Percentiles rank a stretch among this genome's conserved stretches.
Evolutionary conservation across 225 moss, liverwort and hornwort genomes (phyloP).

Genomic region (Sphagnum tenellum): DNA sequence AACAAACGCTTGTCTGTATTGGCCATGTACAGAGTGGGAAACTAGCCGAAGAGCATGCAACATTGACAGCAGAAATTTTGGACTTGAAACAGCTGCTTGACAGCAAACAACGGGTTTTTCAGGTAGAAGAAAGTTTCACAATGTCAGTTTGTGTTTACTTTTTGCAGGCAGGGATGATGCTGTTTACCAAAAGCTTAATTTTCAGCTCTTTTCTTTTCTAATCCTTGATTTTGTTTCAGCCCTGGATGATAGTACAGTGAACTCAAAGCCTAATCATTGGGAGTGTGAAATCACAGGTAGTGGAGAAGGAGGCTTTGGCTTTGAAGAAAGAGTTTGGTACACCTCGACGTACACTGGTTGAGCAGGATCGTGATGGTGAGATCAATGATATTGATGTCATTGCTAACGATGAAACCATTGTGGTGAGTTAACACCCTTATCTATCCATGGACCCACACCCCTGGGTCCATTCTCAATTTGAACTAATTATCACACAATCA

Average conservation of each 20-base stretch:
- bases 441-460: too few species aligned
- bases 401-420: conserved; percentile 85
- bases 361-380: conserved; percentile 80
- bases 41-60: conserved; percentile 61
- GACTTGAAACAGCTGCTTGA: conserved; percentile 67
- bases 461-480: too few species aligned
- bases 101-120: conserved; percentile 73
- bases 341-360: conserved; percentile 69
- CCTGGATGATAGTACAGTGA: too few species aligned
- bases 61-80: conserved; percentile 49
- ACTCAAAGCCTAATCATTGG: too few species aligned
- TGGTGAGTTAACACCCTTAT: conserved; percentile 35
- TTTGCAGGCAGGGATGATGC: too few species aligned
- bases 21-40: conserved; percentile 60
- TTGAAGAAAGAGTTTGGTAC: conserved; percentile 82
- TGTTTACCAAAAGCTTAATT: too few species aligned
- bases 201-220: too few species aligned
- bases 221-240: too few species aligned
- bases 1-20: too few species aligned
- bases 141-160: too few species aligned
- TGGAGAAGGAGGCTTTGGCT: conserved; percentile 88
- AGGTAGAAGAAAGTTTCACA: conserved; percentile 25
- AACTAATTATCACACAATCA: too few species aligned
- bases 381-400: conserved; percentile 93
- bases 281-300: conserved; percentile 24